Evolutionary conservation across 768 basidiomycete genomes (phyloP).

Genomic region (Lanmaoa pseudosensibilis): DNA sequence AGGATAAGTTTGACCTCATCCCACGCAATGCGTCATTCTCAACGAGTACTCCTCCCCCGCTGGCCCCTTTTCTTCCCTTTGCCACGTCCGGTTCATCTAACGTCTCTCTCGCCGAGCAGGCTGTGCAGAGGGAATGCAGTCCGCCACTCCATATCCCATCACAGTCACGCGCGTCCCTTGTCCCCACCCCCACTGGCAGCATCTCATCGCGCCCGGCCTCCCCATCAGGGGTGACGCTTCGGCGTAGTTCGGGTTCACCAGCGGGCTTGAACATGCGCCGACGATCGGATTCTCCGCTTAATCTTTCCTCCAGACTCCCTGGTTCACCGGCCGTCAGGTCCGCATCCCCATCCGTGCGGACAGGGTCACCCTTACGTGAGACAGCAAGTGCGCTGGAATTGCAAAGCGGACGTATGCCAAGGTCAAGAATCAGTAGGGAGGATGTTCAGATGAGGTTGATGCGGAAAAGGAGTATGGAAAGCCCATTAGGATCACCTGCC

Average conservation of each 20-base stretch:
- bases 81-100: constrained; percentile 17
- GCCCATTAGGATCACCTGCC: constrained; percentile 33
- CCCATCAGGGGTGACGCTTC: constrained; percentile 10
- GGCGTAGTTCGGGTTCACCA: constrained; percentile 22
- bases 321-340: constrained; percentile 21
- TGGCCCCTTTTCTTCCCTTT: constrained; percentile 21
- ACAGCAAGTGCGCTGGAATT: constrained; percentile 22
- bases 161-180: constrained; percentile 1
- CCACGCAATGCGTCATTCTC: constrained; percentile 24
- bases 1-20: constrained; percentile 21
- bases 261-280: constrained; percentile 13
- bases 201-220: constrained; percentile 10
- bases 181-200: neutral
- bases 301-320: constrained; percentile 14
- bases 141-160: neutral
- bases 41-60: constrained; percentile 31
- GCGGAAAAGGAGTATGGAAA: constrained; percentile 45
- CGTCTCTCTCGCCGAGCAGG: constrained; percentile 13
- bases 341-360: constrained; percentile 21
- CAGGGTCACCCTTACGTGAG: constrained; percentile 32
- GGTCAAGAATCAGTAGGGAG: constrained; percentile 52
- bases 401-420: constrained; percentile 23
- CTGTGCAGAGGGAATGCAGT: constrained; percentile 4
- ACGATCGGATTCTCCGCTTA: constrained; percentile 26
- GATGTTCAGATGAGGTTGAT: constrained; percentile 52